Percentiles rank a stretch among this genome's conserved stretches.
Conservation (phyloP, 192 early-diverging fungal genomes). For the Helicostylum pulchrum region DNA sequence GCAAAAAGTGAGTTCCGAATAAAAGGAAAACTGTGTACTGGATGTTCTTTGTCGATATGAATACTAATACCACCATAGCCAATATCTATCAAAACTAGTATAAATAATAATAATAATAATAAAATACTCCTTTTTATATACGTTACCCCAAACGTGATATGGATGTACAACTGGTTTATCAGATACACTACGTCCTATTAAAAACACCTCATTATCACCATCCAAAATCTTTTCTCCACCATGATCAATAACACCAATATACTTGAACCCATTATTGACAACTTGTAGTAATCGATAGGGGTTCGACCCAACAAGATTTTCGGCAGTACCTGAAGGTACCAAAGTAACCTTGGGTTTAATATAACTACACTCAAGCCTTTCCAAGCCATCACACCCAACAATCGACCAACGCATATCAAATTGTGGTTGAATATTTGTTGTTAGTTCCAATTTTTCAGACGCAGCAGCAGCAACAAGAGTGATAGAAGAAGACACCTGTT, state of each 20-base stretch:
- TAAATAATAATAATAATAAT: no score
- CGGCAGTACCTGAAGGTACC: not conserved
- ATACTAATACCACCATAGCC: not conserved
- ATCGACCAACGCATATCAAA: slow-evolving; percentile 10
- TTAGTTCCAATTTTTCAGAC: not conserved
- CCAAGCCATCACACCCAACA: not conserved
- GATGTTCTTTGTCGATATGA: not conserved
- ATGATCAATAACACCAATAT: slow-evolving; percentile 1
- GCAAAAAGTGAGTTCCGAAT: not conserved
- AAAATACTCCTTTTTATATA: not conserved
- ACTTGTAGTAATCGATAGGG: not conserved
- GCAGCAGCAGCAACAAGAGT: not conserved
- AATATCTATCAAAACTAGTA: not conserved
- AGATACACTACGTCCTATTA: not conserved
- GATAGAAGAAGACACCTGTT: not conserved
- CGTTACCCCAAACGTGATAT: not conserved
- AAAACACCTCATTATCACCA: no score
- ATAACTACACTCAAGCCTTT: not conserved
- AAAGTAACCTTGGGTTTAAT: not conserved
- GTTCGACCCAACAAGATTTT: not conserved
- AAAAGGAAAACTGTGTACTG: not conserved
- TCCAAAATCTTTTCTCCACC: not conserved
- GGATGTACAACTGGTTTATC: not conserved
- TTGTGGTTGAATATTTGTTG: not conserved
- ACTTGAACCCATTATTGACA: not conserved